Base-by-base conservation (phyloP, 371 early-diverging fungal species). In the Lichtheimia corymbifera region DNA sequence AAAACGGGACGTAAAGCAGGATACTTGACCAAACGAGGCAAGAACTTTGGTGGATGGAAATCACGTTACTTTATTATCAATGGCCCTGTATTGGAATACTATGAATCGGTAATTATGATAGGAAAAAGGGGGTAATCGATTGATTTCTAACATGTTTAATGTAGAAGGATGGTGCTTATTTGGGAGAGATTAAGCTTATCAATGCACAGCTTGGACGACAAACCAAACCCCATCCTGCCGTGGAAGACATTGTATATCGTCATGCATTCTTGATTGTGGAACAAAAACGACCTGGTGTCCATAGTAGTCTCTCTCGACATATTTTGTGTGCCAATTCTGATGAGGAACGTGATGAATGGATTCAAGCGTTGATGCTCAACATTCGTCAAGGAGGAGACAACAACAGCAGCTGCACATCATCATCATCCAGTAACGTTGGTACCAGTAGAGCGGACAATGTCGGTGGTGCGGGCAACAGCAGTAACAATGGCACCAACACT, bases 271-370 rank as follows among this genome's bases (percentile, higher is more conserved):
- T 93, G 49, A 88, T 91, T 59, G 74, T 89, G 28, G 94, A 95
- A 64, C 85, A 80, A 44, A 85, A 82, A 62, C 84, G 83, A 50
- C 68, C 82, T 28, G 80, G 82, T 20, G 47, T 22, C 5, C 86
- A 86, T 27, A 85, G 82, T 44, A 82, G 86, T 28, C 72, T 83
- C 4, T 76, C 73, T 11, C 76, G 88, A 1, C 93, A 93, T 68
- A 88, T 94, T 30, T 84, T 97, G 18, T 94, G 93, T 69, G 94
- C 95, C 13, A 93, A 92, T 41, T 91, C 88, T 15, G 95, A 94
- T 55, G 79, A 80, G 50, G 97, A 97, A 62, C 85, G 96, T 42
- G 95, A 95, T 65, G 88, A 86, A 35, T 97, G 95, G 95, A 89
- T 95, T 0, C 83, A 84, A 51, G 88, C 89, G 0, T 59, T 91